Evolutionary conservation across 1,139 yeast genomes (phyloP).

Genomic region (Kluyveromyces sp.): DNA sequence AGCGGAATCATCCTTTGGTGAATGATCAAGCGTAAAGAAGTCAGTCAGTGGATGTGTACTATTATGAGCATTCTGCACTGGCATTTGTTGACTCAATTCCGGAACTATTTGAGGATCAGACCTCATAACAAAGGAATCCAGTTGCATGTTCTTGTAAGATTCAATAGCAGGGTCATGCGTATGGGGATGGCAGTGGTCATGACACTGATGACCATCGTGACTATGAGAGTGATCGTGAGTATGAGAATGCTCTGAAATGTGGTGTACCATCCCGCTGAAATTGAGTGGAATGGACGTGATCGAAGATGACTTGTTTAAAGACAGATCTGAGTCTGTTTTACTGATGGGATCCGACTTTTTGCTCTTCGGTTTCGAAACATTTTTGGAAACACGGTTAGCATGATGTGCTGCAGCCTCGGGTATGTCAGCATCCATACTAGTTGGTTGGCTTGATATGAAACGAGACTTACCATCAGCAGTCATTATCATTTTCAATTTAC

Average conservation of each 20-base stretch:
- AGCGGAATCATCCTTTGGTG: slow-evolving; percentile 14
- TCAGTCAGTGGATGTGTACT: slow-evolving; percentile 11
- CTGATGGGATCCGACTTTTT: not conserved
- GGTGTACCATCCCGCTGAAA: not conserved
- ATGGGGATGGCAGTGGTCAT: not conserved
- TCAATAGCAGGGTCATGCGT: not conserved
- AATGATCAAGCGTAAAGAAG: slow-evolving; percentile 10
- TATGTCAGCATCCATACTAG: slow-evolving; percentile 10
- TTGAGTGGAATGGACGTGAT: not conserved
- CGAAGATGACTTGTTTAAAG: not conserved
- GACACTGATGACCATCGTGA: not conserved
- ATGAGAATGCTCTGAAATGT: not conserved
- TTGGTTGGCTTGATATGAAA: slow-evolving; percentile 31
- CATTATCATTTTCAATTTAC: slow-evolving; percentile 27
- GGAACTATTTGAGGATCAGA: not conserved
- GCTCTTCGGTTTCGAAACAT: slow-evolving; percentile 1
- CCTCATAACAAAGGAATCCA: not conserved
- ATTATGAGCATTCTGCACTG: not conserved
- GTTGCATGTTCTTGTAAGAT: not conserved
- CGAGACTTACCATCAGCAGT: slow-evolving; percentile 32
- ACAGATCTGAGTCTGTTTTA: not conserved
- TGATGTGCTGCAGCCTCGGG: slow-evolving; percentile 17
- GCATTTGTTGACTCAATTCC: not conserved
- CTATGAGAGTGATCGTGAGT: not conserved
- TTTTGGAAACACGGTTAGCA: slow-evolving; percentile 28